Evolutionary conservation across 257 asterid genomes (phyloP).

Genomic region (Nicotiana attenuata): DNA sequence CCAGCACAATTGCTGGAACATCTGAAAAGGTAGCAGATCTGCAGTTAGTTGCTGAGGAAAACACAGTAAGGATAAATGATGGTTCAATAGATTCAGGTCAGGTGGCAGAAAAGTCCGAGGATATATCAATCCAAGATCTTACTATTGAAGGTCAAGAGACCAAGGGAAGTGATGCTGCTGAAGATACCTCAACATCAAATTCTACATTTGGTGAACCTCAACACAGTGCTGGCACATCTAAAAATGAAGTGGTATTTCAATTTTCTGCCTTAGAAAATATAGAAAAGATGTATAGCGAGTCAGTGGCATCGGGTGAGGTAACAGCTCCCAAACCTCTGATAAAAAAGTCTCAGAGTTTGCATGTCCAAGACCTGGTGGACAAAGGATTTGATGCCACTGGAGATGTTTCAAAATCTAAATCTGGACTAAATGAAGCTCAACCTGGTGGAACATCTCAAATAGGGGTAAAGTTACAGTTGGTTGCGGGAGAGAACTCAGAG

Average conservation of each 20-base stretch:
- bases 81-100: constrained; percentile 2
- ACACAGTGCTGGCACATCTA: not conserved
- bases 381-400: not conserved
- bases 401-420: not conserved
- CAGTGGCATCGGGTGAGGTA: not conserved
- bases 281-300: not conserved
- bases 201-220: not conserved
- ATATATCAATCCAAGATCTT: not conserved
- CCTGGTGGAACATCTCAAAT: not conserved
- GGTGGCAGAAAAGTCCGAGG: constrained; percentile 1
- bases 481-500: constrained; percentile 5
- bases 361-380: constrained; percentile 10
- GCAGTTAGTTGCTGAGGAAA: not conserved
- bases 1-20: not conserved
- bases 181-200: constrained; percentile 7
- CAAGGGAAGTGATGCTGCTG: not conserved
- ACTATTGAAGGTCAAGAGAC: constrained; percentile 12
- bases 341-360: not conserved
- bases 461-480: constrained; percentile 1
- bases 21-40: constrained; percentile 3
- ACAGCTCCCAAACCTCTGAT: not conserved
- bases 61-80: not conserved
- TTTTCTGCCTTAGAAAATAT: not conserved
- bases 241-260: not conserved
- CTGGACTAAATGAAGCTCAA: constrained; percentile 14